A percentile compares a stretch with the other conserved stretches of the same genome.
Evolutionary conservation across 2,329 filamentous ascomycete genomes (phyloP).

Genomic region (Penicillium fuscoglaucum): DNA sequence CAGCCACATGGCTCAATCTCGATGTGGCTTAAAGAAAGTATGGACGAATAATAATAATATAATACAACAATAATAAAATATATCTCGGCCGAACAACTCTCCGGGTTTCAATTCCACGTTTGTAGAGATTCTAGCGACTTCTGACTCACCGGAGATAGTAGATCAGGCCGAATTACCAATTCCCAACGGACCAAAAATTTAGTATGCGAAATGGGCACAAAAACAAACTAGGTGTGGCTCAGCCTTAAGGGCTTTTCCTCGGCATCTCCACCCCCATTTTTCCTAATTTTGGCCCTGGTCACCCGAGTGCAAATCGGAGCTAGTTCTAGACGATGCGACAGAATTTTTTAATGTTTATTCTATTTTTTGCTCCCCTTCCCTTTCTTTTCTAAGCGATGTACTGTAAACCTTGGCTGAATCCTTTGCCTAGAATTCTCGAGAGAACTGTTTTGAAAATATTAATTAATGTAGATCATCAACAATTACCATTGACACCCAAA

Average conservation of each 20-base stretch:
- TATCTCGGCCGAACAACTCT: slow-evolving; percentile 1
- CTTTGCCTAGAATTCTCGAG: background rate
- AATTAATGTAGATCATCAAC: background rate
- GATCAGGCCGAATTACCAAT: slow-evolving; percentile 11
- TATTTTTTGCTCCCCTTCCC: too few relatives aligned
- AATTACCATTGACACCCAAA: slow-evolving; percentile 4
- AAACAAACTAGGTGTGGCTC: slow-evolving; percentile 22
- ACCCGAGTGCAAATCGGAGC: slow-evolving; percentile 15
- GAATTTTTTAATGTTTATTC: background rate
- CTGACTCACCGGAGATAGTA: slow-evolving; percentile 9
- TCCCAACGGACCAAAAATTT: background rate
- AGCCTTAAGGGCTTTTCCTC: slow-evolving; percentile 20
- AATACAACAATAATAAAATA: background rate
- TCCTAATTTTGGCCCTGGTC: slow-evolving; percentile 15
- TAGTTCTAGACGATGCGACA: slow-evolving; percentile 8
- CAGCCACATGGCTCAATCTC: slow-evolving; percentile 9
- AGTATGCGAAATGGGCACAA: background rate
- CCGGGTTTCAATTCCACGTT: background rate
- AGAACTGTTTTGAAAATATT: background rate
- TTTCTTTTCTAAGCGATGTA: slow-evolving; percentile 2
- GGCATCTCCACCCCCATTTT: slow-evolving; percentile 12
- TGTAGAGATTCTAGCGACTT: background rate
- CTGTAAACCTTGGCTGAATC: slow-evolving; percentile 1
- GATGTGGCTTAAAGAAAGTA: slow-evolving; percentile 7
- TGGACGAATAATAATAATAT: background rate